phyloP scores from a whole-genome alignment of 2,329 filamentous ascomycete genomes.

The Talaromyces sp. region DNA sequence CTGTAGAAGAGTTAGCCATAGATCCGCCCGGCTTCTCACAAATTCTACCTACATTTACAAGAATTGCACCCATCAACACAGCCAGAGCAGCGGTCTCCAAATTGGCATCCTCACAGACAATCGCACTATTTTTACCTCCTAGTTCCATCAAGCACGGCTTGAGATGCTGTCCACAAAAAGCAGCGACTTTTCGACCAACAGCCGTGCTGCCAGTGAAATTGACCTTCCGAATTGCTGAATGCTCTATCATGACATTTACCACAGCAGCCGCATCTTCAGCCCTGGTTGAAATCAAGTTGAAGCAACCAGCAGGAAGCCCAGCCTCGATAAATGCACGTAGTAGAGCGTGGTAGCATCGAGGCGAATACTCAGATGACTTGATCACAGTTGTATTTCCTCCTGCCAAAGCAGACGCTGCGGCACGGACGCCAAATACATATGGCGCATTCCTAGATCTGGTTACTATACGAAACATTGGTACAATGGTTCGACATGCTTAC shows the following conservation, averaged over 20 bases:
- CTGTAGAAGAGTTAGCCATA: slow-evolving; percentile 56
- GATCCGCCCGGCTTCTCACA: slow-evolving; percentile 51
- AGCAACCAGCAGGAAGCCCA: slow-evolving; percentile 42
- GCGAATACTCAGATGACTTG: slow-evolving; percentile 66
- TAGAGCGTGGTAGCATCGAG: slow-evolving; percentile 58
- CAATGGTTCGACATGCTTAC: slow-evolving; percentile 51
- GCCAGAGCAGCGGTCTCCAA: slow-evolving; percentile 34
- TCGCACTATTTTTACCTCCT: slow-evolving; percentile 46
- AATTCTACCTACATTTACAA: not conserved
- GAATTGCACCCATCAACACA: not conserved
- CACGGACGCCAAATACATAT: slow-evolving; percentile 48
- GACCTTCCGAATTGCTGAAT: slow-evolving; percentile 39
- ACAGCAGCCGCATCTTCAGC: slow-evolving; percentile 34
- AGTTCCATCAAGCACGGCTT: slow-evolving; percentile 50
- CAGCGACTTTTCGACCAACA: slow-evolving; percentile 43
- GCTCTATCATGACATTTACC: slow-evolving; percentile 38
- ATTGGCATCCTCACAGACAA: slow-evolving; percentile 48
- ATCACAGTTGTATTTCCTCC: slow-evolving; percentile 71
- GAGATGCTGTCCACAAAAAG: slow-evolving; percentile 36
- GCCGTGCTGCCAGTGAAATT: slow-evolving; percentile 46
- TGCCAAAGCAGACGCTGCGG: slow-evolving; percentile 60
- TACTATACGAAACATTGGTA: not conserved
- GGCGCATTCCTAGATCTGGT: slow-evolving; percentile 49
- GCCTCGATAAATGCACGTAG: slow-evolving; percentile 40
- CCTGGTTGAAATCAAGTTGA: slow-evolving; percentile 39